Conservation (phyloP, 305 asterid species). For the Rubia peregrina region DNA sequence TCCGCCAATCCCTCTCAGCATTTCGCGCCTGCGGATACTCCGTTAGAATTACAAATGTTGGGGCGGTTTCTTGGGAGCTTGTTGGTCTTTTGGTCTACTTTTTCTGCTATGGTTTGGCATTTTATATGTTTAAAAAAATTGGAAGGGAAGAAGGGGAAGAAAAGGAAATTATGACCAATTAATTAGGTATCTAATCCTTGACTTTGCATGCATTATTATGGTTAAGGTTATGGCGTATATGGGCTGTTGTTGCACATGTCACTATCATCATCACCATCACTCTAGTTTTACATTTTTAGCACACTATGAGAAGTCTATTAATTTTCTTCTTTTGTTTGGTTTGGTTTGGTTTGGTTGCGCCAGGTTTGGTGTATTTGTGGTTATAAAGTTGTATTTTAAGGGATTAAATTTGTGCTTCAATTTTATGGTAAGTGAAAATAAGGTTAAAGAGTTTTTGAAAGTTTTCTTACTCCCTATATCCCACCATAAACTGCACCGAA, state of each 20-base stretch:
- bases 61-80: background rate
- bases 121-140: background rate
- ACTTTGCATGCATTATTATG: constrained; percentile 4
- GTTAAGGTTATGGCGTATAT: background rate
- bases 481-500: too few species aligned
- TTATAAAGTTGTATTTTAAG: too few species aligned
- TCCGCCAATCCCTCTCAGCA: constrained; percentile 37
- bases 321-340: background rate
- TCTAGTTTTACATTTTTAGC: background rate
- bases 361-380: too few species aligned
- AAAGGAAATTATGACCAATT: background rate
- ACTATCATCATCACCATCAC: background rate
- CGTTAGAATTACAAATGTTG: background rate
- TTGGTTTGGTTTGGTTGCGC: background rate
- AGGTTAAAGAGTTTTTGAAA: too few species aligned
- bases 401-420: too few species aligned
- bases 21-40: constrained; percentile 16
- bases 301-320: background rate
- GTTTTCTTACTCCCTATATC: too few species aligned
- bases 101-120: background rate
- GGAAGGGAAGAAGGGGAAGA: too few species aligned
- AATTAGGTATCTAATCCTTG: constrained; percentile 1
- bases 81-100: background rate
- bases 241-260: background rate
- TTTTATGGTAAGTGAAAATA: too few species aligned